Conservation (phyloP, 805 yeast genomes). For the Nakazawaea ishiwadae region DNA sequence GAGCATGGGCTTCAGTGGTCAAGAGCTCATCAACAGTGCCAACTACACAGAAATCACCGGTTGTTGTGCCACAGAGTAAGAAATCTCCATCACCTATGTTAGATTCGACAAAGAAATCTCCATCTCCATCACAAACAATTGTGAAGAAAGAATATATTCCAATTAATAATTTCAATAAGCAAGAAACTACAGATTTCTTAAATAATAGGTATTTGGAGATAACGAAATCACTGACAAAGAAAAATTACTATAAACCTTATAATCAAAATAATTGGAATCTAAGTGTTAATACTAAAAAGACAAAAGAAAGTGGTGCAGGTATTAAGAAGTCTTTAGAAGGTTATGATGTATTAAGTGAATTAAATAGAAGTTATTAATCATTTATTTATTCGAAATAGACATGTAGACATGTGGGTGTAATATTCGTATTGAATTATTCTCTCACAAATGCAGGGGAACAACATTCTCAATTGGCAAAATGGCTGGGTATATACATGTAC, state of each 20-base stretch:
- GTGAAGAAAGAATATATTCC: background rate
- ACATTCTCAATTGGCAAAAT: too few species aligned
- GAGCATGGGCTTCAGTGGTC: constrained; percentile 2
- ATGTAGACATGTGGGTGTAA: background rate
- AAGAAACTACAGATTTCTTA: background rate
- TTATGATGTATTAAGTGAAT: constrained; percentile 5
- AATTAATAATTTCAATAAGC: background rate
- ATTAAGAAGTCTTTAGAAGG: constrained; percentile 1
- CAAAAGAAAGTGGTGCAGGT: background rate
- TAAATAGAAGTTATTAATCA: constrained; percentile 4
- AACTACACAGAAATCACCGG: background rate
- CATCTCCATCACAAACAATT: background rate
- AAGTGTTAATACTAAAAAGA: background rate
- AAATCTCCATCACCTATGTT: background rate
- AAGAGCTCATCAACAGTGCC: background rate
- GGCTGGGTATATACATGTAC: too few species aligned
- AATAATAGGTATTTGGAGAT: background rate
- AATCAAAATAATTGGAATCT: constrained; percentile 4
- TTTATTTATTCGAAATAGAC: too few species aligned
- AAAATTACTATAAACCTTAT: constrained; percentile 4
- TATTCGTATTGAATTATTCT: too few species aligned
- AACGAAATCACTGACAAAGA: background rate
- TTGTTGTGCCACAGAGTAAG: background rate
- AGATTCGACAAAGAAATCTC: background rate
- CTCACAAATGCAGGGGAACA: too few species aligned